phyloP scores from a whole-genome alignment of 78 protist species.

The Chrysochromulina parva region DNA sequence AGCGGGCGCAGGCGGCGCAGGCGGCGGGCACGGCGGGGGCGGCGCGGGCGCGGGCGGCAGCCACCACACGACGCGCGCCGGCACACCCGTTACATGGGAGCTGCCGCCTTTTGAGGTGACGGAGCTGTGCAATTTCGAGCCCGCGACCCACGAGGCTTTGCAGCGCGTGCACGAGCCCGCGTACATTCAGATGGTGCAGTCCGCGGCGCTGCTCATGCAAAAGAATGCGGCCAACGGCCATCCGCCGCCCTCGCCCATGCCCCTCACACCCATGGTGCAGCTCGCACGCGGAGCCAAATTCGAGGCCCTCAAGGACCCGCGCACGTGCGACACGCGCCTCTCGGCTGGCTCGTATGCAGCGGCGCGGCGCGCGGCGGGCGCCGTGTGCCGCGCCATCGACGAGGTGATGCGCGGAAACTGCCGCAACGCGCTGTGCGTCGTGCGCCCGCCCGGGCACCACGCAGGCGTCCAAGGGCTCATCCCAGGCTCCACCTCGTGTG shows the following conservation, averaged over 20 bases:
- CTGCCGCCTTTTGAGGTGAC: too few species aligned
- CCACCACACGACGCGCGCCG: too few species aligned
- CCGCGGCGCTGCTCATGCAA: not conserved
- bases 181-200: not conserved
- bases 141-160: too few species aligned
- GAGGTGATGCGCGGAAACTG: slow-evolving; percentile 29
- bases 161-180: not conserved
- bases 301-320: slow-evolving; percentile 34
- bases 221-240: too few species aligned
- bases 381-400: slow-evolving; percentile 71
- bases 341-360: slow-evolving; percentile 63
- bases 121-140: too few species aligned
- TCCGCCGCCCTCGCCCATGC: not conserved
- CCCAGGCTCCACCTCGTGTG: slow-evolving; percentile 52
- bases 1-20: too few species aligned
- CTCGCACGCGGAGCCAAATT: not conserved
- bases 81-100: too few species aligned
- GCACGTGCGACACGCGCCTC: slow-evolving; percentile 63
- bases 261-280: not conserved
- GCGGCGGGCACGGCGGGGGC: too few species aligned
- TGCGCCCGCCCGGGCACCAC: slow-evolving; percentile 77
- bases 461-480: slow-evolving; percentile 64
- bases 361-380: slow-evolving; percentile 62
- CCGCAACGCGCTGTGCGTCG: slow-evolving; percentile 63
- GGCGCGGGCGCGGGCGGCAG: too few species aligned